phyloP scores from a whole-genome alignment of 2,329 filamentous ascomycete species.

The Grosmannia clavigera region DNA sequence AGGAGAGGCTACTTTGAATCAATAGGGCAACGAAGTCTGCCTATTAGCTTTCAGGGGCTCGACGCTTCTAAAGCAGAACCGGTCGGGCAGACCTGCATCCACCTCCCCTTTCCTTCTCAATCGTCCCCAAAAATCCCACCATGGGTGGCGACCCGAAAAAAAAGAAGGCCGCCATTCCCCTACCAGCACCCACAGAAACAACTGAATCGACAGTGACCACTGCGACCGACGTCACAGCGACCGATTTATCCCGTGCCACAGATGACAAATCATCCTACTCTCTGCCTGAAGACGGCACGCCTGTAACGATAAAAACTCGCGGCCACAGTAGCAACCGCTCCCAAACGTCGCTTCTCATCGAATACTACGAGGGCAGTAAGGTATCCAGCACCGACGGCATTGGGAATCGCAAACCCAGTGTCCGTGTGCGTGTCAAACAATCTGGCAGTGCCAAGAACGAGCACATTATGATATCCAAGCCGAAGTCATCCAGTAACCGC shows the following conservation, averaged over 20 bases:
- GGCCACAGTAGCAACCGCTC: slow-evolving; percentile 50
- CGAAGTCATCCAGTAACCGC: slow-evolving; percentile 46
- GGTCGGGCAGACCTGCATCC: neutral
- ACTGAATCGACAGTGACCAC: slow-evolving; percentile 36
- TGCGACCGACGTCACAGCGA: slow-evolving; percentile 20
- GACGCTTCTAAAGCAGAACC: neutral
- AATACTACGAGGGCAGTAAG: slow-evolving; percentile 84
- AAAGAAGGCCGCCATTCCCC: slow-evolving; percentile 32
- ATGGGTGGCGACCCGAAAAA: slow-evolving; percentile 36
- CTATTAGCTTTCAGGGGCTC: neutral
- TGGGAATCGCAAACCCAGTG: slow-evolving; percentile 64
- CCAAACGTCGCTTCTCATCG: slow-evolving; percentile 84
- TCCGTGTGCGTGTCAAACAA: slow-evolving; percentile 67
- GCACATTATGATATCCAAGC: slow-evolving; percentile 78
- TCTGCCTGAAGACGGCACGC: slow-evolving; percentile 75
- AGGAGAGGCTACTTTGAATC: neutral
- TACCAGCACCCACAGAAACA: slow-evolving; percentile 68
- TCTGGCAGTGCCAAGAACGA: slow-evolving; percentile 58
- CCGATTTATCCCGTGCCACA: slow-evolving; percentile 52
- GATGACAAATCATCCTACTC: slow-evolving; percentile 65
- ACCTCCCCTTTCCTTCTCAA: neutral
- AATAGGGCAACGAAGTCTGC: neutral
- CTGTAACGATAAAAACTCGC: slow-evolving; percentile 79
- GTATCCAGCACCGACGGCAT: slow-evolving; percentile 34
- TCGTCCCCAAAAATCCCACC: slow-evolving; percentile 2